A percentile compares a stretch with the other conserved stretches of the same genome.
These are phyloP conservation scores for Astrocystis sublimbata DNA, from an alignment of 495 filamentous ascomycete genomes.

Conservation along the genomic window DNA sequence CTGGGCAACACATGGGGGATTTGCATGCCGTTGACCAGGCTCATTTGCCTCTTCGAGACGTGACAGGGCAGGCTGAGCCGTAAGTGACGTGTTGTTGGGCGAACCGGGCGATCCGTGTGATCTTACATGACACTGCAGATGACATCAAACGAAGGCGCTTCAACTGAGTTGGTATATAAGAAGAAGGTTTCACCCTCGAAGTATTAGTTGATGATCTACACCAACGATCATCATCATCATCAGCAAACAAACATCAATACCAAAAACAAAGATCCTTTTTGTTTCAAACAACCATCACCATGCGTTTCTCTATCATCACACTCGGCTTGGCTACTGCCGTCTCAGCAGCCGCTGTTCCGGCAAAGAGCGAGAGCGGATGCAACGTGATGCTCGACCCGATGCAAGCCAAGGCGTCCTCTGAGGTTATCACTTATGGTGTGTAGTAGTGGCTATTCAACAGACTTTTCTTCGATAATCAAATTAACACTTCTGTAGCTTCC, in stretches of 20 bases:
- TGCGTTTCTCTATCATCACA: conserved; percentile 3
- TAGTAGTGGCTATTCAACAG: too few species aligned
- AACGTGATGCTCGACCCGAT: not conserved
- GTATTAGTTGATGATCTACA: too few species aligned
- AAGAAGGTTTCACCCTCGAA: not conserved
- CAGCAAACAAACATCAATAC: not conserved
- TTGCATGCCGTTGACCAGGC: not conserved
- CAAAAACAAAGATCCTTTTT: not conserved
- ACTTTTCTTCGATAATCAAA: not conserved
- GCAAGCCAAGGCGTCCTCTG: not conserved
- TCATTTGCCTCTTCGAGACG: not conserved
- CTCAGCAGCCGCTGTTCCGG: not conserved
- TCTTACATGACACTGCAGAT: not conserved
- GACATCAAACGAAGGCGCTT: not conserved
- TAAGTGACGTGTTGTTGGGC: not conserved
- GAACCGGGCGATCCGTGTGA: not conserved
- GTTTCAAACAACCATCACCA: not conserved
- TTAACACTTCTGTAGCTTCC: not conserved
- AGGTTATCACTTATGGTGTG: not conserved
- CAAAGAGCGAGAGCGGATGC: conserved; percentile 10
- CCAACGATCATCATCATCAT: not conserved
- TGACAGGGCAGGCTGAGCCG: not conserved
- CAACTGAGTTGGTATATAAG: not conserved
- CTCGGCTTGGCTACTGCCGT: conserved; percentile 2
- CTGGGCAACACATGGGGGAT: not conserved